Percentiles rank a stretch among this genome's conserved stretches.
These are phyloP conservation scores for Cryptococcus maquisensis DNA, from an alignment of 1,284 basidiomycete species.

Conservation along the genomic window DNA sequence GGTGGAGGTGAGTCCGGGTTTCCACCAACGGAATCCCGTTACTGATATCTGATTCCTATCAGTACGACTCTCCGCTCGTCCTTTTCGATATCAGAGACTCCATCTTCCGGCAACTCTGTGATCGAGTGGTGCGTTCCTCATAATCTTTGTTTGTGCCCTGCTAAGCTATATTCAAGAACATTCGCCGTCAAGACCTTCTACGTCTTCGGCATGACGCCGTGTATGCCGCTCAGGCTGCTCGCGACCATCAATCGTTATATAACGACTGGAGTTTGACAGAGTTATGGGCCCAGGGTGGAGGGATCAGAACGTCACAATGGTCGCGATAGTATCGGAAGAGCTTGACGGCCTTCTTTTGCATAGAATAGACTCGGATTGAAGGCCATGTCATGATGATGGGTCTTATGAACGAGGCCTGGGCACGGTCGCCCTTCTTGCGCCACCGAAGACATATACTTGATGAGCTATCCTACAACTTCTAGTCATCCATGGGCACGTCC, in stretches of 20 bases:
- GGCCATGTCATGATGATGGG: too few species aligned
- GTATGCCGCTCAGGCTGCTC: conserved; percentile 7
- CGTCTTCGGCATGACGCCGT: conserved; percentile 10
- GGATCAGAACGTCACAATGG: not conserved
- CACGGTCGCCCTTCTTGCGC: too few species aligned
- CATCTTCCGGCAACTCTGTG: conserved; percentile 44
- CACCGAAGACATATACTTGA: too few species aligned
- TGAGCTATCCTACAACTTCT: too few species aligned
- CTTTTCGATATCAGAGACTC: conserved; percentile 39
- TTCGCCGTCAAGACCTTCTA: conserved; percentile 6
- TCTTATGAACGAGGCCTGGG: too few species aligned
- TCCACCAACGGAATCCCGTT: too few species aligned
- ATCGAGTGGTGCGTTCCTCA: conserved; percentile 14
- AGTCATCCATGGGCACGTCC: too few species aligned
- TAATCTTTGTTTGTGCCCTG: not conserved
- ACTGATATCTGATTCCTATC: not conserved
- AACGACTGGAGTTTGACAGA: conserved; percentile 14
- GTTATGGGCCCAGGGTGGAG: conserved; percentile 6
- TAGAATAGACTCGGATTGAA: too few species aligned
- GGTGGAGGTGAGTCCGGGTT: conserved; percentile 24
- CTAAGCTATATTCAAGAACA: not conserved
- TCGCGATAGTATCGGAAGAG: too few species aligned
- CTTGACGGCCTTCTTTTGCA: too few species aligned
- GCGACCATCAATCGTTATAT: conserved; percentile 10
- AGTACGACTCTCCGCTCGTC: conserved; percentile 44